A percentile compares a stretch with the other conserved stretches of the same genome.
phyloP scores from a whole-genome alignment of 2,329 filamentous ascomycete genomes.

The Neonectria neomacrospora region DNA sequence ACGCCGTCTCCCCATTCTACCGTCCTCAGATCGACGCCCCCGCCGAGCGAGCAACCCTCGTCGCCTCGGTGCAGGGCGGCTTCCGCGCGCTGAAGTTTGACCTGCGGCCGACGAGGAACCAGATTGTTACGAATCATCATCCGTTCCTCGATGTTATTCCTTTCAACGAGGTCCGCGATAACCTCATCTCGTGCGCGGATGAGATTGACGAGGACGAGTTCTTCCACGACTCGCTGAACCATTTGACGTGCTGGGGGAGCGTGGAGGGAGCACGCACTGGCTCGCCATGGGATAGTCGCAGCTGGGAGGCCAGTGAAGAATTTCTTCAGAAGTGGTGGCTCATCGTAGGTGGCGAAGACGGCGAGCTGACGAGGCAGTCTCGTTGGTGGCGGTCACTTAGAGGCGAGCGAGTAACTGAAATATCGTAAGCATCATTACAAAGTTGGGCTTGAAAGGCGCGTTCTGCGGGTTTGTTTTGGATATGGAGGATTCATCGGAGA shows the following conservation, averaged over 20 bases:
- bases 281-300: conserved; percentile 45
- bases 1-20: conserved; percentile 41
- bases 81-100: conserved; percentile 41
- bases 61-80: conserved; percentile 36
- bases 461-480: neutral
- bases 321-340: conserved; percentile 46
- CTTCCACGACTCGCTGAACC: conserved; percentile 45
- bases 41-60: conserved; percentile 26
- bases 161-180: conserved; percentile 42
- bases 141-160: conserved; percentile 45
- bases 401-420: conserved; percentile 40
- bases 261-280: conserved; percentile 40
- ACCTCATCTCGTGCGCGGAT: conserved; percentile 39
- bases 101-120: conserved; percentile 41
- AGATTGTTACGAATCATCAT: conserved; percentile 41
- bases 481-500: no score
- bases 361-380: conserved; percentile 44
- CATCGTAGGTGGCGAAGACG: conserved; percentile 44
- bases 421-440: conserved; percentile 18
- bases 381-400: conserved; percentile 45
- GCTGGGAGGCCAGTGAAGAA: conserved; percentile 45
- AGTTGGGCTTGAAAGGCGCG: neutral
- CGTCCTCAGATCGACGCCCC: conserved; percentile 30
- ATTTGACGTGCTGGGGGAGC: conserved; percentile 46
- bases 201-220: conserved; percentile 44